A percentile compares a stretch with the other conserved stretches of the same genome.
Evolutionary conservation across 108 stramenopile species (phyloP).

Genomic region (Nitzschia sp.): DNA sequence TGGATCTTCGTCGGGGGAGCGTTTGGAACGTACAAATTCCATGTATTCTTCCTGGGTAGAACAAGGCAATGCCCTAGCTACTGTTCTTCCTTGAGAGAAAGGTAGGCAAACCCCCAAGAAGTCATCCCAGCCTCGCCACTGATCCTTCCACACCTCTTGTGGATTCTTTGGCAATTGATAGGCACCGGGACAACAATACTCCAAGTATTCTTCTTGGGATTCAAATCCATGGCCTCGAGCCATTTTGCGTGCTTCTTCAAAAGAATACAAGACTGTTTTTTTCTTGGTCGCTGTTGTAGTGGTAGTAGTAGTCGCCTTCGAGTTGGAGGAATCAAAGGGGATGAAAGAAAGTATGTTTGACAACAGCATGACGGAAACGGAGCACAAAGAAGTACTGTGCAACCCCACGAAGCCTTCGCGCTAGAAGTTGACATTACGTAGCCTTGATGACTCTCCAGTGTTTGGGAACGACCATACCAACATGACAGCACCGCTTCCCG

Average conservation of each 20-base stretch:
- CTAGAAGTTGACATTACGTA: too few relatives aligned
- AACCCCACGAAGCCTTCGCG: too few relatives aligned
- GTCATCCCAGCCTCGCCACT: slow-evolving; percentile 76
- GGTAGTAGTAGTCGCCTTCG: too few relatives aligned
- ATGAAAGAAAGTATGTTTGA: too few relatives aligned
- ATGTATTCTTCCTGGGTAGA: slow-evolving; percentile 49
- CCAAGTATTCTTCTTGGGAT: slow-evolving; percentile 56
- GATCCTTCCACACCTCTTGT: slow-evolving; percentile 58
- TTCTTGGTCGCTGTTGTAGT: too few relatives aligned
- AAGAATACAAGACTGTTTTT: slow-evolving; percentile 43
- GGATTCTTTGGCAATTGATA: slow-evolving; percentile 77
- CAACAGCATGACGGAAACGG: too few relatives aligned
- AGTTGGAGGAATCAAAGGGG: too few relatives aligned
- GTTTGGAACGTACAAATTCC: slow-evolving; percentile 22
- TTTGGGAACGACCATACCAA: background rate
- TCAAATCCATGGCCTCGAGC: slow-evolving; percentile 68
- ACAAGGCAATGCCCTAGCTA: slow-evolving; percentile 39
- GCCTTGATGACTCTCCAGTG: too few relatives aligned
- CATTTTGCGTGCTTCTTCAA: slow-evolving; percentile 62
- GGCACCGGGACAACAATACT: slow-evolving; percentile 68
- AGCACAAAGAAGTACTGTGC: too few relatives aligned
- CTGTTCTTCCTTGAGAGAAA: slow-evolving; percentile 42
- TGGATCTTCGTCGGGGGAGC: slow-evolving; percentile 48
- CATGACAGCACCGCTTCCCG: slow-evolving; percentile 5
- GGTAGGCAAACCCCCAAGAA: slow-evolving; percentile 49